Percentiles rank a stretch among this genome's conserved stretches.
Evolutionary conservation across 2,329 filamentous ascomycete genomes (phyloP).

Genomic region (Westerdykella ornata): DNA sequence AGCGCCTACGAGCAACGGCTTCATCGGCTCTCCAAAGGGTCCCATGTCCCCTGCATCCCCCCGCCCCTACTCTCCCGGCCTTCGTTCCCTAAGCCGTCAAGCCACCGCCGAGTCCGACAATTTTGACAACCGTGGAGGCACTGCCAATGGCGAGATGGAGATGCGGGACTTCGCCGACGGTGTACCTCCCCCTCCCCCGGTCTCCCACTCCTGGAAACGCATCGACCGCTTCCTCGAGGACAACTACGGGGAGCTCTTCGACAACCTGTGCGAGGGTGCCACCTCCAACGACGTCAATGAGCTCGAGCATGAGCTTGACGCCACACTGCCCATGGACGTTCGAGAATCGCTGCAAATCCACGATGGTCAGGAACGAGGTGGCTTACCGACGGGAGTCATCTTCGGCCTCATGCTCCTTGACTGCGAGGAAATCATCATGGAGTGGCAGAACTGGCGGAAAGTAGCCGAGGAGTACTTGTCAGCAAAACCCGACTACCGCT

Average conservation of each 20-base stretch:
- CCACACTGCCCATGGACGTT: constrained; percentile 85
- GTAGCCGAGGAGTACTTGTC: constrained; percentile 86
- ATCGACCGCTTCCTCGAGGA: constrained; percentile 93
- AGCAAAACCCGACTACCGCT: constrained; percentile 46
- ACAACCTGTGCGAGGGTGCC: constrained; percentile 87
- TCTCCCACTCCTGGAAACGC: constrained; percentile 83
- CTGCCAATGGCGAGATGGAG: constrained; percentile 72
- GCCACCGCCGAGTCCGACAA: constrained; percentile 47
- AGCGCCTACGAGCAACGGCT: constrained; percentile 50
- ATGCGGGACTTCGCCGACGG: constrained; percentile 96
- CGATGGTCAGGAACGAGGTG: constrained; percentile 94
- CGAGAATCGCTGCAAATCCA: constrained; percentile 86
- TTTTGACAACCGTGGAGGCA: constrained; percentile 47
- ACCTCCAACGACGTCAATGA: constrained; percentile 95
- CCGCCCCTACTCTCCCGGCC: constrained; percentile 69
- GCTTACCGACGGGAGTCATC: constrained; percentile 82
- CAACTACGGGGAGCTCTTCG: constrained; percentile 88
- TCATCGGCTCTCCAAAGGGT: constrained; percentile 51
- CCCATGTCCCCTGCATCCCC: constrained; percentile 59
- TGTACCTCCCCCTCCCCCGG: constrained; percentile 79
- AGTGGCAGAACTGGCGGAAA: constrained; percentile 93
- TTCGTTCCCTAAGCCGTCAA: constrained; percentile 64
- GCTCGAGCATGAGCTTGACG: constrained; percentile 90
- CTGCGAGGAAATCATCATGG: constrained; percentile 95
- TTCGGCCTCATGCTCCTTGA: constrained; percentile 94